phyloP scores from a whole-genome alignment of 805 yeast genomes.

The Yarrowia porcina region DNA sequence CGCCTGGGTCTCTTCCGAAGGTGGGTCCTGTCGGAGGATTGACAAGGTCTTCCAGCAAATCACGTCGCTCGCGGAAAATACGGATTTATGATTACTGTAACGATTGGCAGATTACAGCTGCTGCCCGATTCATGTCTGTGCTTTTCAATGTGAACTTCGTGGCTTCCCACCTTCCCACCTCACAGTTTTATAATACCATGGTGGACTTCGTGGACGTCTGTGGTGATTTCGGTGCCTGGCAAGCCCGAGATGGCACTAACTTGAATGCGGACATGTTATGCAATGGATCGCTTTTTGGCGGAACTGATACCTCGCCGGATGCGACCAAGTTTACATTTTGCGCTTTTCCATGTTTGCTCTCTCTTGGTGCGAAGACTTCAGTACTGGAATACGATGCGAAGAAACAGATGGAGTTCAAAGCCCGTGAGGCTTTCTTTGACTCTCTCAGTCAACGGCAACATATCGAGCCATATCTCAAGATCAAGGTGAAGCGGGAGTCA shows the following conservation, averaged over 20 bases:
- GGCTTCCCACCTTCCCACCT: slow-evolving; percentile 39
- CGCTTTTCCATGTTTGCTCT: slow-evolving; percentile 75
- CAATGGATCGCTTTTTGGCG: not conserved
- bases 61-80: slow-evolving; percentile 24
- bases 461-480: slow-evolving; percentile 63
- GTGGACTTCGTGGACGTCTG: slow-evolving; percentile 75
- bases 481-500: slow-evolving; percentile 63
- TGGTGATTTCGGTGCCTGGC: slow-evolving; percentile 82
- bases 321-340: slow-evolving; percentile 55
- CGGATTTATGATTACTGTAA: slow-evolving; percentile 59
- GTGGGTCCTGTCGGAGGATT: not conserved
- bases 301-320: not conserved
- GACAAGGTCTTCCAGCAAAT: not conserved
- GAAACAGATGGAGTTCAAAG: slow-evolving; percentile 76
- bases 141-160: slow-evolving; percentile 52
- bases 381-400: slow-evolving; percentile 80
- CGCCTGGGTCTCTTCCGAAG: not conserved
- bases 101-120: slow-evolving; percentile 78
- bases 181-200: slow-evolving; percentile 69
- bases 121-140: slow-evolving; percentile 55
- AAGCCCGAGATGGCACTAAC: not conserved
- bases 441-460: slow-evolving; percentile 62
- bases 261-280: not conserved
- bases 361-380: slow-evolving; percentile 77
- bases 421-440: slow-evolving; percentile 82